Evolutionary conservation across 1,284 basidiomycete species (phyloP).

Genomic region (Puccinia triticina): DNA sequence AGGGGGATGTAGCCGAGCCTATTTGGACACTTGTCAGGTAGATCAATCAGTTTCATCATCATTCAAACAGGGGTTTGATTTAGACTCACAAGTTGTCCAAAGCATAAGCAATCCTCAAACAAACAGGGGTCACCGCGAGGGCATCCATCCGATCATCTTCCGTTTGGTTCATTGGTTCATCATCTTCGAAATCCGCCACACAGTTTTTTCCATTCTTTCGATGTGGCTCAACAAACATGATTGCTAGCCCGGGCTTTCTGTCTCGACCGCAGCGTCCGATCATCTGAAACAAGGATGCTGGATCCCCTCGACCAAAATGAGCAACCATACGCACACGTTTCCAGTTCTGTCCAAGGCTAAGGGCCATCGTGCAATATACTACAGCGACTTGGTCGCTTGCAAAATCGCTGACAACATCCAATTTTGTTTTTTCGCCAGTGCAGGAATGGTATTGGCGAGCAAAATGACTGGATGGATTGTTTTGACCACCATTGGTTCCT

Average conservation of each 20-base stretch:
- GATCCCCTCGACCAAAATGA: background rate
- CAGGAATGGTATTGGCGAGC: background rate
- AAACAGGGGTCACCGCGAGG: background rate
- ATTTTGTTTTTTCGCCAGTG: background rate
- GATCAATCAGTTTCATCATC: background rate
- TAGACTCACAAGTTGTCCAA: background rate
- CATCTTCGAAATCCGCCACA: background rate
- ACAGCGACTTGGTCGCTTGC: background rate
- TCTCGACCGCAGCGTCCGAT: background rate
- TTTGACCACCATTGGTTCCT: too few relatives aligned
- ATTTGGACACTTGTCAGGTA: background rate
- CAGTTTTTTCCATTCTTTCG: background rate
- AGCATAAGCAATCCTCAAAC: background rate
- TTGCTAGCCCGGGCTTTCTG: background rate
- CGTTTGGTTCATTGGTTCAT: background rate
- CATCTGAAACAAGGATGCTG: background rate
- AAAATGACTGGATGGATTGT: too few relatives aligned
- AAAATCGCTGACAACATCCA: background rate
- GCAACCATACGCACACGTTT: background rate
- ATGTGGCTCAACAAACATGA: background rate
- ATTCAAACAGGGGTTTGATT: too few relatives aligned
- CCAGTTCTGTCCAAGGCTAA: background rate
- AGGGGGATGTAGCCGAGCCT: background rate
- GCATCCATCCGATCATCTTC: conserved; percentile 1
- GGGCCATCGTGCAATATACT: background rate